These are phyloP conservation scores for Xylaria longipes DNA, from an alignment of 495 filamentous ascomycete species.

Conservation along the genomic window DNA sequence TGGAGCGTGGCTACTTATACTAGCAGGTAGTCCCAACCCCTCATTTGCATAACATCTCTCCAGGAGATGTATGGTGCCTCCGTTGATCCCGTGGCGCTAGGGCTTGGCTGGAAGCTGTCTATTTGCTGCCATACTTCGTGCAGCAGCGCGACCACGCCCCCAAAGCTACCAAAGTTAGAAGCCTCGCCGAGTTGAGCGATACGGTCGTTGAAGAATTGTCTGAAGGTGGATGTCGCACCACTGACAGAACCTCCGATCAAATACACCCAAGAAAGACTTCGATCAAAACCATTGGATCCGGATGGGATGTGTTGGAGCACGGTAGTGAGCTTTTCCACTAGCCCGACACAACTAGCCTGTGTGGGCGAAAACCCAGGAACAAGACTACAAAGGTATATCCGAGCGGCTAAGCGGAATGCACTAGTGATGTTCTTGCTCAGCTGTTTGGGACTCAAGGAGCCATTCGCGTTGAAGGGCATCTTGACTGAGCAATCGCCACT, in stretches of 20 bases:
- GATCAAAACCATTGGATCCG: slow-evolving; percentile 83
- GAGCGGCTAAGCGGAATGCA: slow-evolving; percentile 88
- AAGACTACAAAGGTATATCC: slow-evolving; percentile 93
- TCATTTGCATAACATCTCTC: slow-evolving; percentile 92
- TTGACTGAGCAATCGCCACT: slow-evolving; percentile 53
- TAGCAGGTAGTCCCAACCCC: slow-evolving; percentile 90
- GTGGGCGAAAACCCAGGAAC: slow-evolving; percentile 83
- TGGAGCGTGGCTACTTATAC: slow-evolving; percentile 62
- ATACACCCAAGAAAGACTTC: slow-evolving; percentile 90
- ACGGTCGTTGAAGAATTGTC: slow-evolving; percentile 75
- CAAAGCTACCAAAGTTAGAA: slow-evolving; percentile 82
- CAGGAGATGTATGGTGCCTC: slow-evolving; percentile 76
- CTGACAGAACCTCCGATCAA: slow-evolving; percentile 83
- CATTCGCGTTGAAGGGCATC: slow-evolving; percentile 66
- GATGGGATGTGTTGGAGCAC: slow-evolving; percentile 80
- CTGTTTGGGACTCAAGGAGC: slow-evolving; percentile 79
- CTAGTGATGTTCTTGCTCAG: slow-evolving; percentile 85
- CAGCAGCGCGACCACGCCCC: slow-evolving; percentile 78
- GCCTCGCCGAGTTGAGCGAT: slow-evolving; percentile 73
- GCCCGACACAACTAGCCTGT: slow-evolving; percentile 70
- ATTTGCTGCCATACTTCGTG: slow-evolving; percentile 81
- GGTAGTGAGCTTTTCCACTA: slow-evolving; percentile 75
- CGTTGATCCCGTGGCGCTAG: slow-evolving; percentile 46
- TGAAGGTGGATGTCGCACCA: slow-evolving; percentile 71
- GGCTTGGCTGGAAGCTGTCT: slow-evolving; percentile 57